These are phyloP conservation scores for Phyllachora maydis DNA, from an alignment of 2,329 filamentous ascomycete genomes.

Conservation along the genomic window DNA sequence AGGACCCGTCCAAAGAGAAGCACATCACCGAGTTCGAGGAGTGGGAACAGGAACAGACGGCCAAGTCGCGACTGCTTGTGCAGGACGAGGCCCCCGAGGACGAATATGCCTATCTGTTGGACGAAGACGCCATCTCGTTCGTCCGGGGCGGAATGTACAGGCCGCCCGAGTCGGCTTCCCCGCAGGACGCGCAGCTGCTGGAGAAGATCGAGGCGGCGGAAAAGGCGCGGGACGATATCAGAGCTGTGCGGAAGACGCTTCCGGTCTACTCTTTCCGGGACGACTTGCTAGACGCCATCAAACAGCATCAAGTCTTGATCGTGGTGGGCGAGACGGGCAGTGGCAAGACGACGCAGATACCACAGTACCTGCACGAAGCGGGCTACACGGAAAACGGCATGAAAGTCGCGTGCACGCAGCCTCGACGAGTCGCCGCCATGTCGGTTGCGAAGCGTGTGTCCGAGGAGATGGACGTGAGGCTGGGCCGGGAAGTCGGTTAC, in stretches of 20 bases:
- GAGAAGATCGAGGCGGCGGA: slow-evolving; percentile 77
- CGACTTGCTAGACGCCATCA: slow-evolving; percentile 69
- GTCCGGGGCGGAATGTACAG: no score
- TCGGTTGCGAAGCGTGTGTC: slow-evolving; percentile 90
- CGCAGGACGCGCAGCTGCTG: slow-evolving; percentile 6
- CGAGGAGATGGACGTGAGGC: slow-evolving; percentile 76
- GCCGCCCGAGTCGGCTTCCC: no score
- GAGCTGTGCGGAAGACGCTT: slow-evolving; percentile 75
- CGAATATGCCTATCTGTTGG: slow-evolving; percentile 85
- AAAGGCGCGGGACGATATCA: slow-evolving; percentile 69
- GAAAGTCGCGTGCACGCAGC: slow-evolving; percentile 87
- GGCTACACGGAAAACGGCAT: slow-evolving; percentile 69
- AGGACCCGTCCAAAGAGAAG: slow-evolving; percentile 72
- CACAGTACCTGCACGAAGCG: slow-evolving; percentile 82
- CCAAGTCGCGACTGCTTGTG: slow-evolving; percentile 77
- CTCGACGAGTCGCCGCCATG: slow-evolving; percentile 90
- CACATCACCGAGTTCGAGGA: slow-evolving; percentile 89
- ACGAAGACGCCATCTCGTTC: slow-evolving; percentile 34
- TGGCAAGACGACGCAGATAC: slow-evolving; percentile 89
- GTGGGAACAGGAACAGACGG: slow-evolving; percentile 80
- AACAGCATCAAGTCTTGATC: slow-evolving; percentile 69
- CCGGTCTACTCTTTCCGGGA: slow-evolving; percentile 82
- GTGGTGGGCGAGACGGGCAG: slow-evolving; percentile 89
- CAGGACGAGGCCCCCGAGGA: slow-evolving; percentile 57
- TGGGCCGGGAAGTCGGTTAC: slow-evolving; percentile 87